These are phyloP conservation scores for Sporothrix curviconia DNA, from an alignment of 2,329 filamentous ascomycete species.

Conservation along the genomic window DNA sequence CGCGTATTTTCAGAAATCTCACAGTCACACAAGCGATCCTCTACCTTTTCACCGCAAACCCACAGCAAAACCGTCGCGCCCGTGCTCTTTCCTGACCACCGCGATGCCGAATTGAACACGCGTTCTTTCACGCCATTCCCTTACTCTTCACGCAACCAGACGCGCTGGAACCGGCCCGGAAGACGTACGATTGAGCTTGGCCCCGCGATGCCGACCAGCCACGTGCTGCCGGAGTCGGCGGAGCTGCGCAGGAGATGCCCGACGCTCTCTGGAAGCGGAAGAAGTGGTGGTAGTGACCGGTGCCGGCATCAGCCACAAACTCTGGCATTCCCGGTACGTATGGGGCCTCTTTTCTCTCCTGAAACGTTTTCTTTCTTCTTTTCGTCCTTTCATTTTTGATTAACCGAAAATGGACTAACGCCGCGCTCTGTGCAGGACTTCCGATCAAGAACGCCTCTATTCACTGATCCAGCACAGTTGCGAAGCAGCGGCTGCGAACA, in stretches of 20 bases:
- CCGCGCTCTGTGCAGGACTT: slow-evolving; percentile 57
- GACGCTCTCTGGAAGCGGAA: slow-evolving; percentile 57
- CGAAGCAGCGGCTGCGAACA: slow-evolving; percentile 43
- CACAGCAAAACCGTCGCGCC: no score
- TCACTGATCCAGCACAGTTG: slow-evolving; percentile 64
- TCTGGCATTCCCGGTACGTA: slow-evolving; percentile 70
- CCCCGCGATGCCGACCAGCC: slow-evolving; percentile 50
- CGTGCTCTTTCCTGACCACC: no score
- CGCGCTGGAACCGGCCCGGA: background rate
- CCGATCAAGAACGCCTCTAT: slow-evolving; percentile 63
- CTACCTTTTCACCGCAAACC: background rate
- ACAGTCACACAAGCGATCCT: background rate
- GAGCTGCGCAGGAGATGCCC: slow-evolving; percentile 57
- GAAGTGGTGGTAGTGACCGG: slow-evolving; percentile 68
- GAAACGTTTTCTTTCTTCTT: background rate
- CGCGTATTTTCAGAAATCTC: background rate
- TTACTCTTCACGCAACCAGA: slow-evolving; percentile 1
- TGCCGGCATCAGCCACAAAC: slow-evolving; percentile 68
- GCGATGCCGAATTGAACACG: background rate
- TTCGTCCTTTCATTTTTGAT: background rate
- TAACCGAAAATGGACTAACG: background rate
- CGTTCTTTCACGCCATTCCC: no score
- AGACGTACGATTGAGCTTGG: no score
- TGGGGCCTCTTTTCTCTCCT: slow-evolving; percentile 20
- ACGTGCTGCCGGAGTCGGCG: slow-evolving; percentile 45